phyloP scores from a whole-genome alignment of 495 filamentous ascomycete genomes.

The Tuber indicum region DNA sequence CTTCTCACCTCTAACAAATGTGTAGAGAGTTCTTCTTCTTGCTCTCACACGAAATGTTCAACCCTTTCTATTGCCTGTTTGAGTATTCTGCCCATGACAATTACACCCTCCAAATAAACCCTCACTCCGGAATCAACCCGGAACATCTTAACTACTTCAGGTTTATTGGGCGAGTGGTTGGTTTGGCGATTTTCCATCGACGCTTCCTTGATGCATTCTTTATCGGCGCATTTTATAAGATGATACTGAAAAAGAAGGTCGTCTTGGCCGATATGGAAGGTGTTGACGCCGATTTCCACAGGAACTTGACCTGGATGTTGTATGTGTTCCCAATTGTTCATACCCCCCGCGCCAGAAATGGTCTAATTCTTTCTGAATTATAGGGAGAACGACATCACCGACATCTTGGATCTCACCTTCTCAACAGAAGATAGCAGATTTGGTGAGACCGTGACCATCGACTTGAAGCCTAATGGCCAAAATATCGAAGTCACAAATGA shows the following conservation, averaged over 20 bases:
- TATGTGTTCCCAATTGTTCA: slow-evolving; percentile 43
- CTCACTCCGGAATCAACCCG: slow-evolving; percentile 97
- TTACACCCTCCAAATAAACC: slow-evolving; percentile 99
- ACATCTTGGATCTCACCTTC: slow-evolving; percentile 87
- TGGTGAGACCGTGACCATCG: slow-evolving; percentile 82
- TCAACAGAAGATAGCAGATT: slow-evolving; percentile 96
- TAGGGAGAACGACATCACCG: slow-evolving; percentile 87
- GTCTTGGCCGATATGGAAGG: slow-evolving; percentile 95
- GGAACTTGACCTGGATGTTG: slow-evolving; percentile 91
- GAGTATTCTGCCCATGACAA: slow-evolving; percentile 99
- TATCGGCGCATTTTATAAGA: slow-evolving; percentile 99
- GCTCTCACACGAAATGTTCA: slow-evolving; percentile 99
- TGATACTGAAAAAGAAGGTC: slow-evolving; percentile 93
- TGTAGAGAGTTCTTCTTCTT: slow-evolving; percentile 97
- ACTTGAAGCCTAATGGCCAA: slow-evolving; percentile 81
- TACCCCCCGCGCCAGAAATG: background rate
- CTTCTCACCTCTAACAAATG: slow-evolving; percentile 36
- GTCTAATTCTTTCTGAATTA: slow-evolving; percentile 8
- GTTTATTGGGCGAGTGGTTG: slow-evolving; percentile 97
- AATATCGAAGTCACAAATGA: slow-evolving; percentile 95
- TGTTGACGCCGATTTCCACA: slow-evolving; percentile 94
- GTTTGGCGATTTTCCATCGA: slow-evolving; percentile 95
- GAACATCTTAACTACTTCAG: slow-evolving; percentile 99
- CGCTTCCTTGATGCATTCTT: slow-evolving; percentile 99
- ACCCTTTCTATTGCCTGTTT: slow-evolving; percentile 99